A percentile compares a stretch with the other conserved stretches of the same genome.
phyloP scores from a whole-genome alignment of 257 asterid species.

The Jaltomata sinuosa region DNA sequence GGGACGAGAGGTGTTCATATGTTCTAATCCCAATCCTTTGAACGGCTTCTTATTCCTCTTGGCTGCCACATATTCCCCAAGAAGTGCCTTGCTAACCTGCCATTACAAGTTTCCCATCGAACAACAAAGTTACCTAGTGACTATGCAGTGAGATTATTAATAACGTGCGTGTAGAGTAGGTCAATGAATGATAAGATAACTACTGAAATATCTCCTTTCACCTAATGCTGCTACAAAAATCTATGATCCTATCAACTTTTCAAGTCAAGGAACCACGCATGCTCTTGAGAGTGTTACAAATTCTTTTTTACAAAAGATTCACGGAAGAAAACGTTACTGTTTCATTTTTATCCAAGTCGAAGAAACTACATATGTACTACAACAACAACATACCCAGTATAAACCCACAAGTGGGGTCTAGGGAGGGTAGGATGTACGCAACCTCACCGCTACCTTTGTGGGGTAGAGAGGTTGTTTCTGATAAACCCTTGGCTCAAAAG shows the following conservation, averaged over 20 bases:
- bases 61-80: conserved; percentile 56
- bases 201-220: not conserved
- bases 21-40: conserved; percentile 85
- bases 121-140: not conserved
- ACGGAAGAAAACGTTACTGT: not conserved
- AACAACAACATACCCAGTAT: not conserved
- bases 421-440: not conserved
- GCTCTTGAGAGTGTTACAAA: not conserved
- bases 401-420: not conserved
- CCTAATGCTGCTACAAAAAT: not conserved
- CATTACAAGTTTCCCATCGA: not conserved
- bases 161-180: not conserved
- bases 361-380: not conserved
- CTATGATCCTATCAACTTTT: not conserved
- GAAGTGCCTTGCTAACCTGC: conserved; percentile 91
- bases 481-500: not conserved
- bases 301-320: not conserved
- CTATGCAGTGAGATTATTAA: not conserved
- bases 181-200: not conserved
- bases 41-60: conserved; percentile 61
- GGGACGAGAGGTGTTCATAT: conserved; percentile 73
- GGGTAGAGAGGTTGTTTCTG: not conserved
- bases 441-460: not conserved
- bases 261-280: not conserved
- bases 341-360: not conserved